Percentiles rank a stretch among this genome's conserved stretches.
Conservation (phyloP, 225 moss, liverwort and hornwort genomes). For the Bryoerythrophyllum caledonicum region DNA sequence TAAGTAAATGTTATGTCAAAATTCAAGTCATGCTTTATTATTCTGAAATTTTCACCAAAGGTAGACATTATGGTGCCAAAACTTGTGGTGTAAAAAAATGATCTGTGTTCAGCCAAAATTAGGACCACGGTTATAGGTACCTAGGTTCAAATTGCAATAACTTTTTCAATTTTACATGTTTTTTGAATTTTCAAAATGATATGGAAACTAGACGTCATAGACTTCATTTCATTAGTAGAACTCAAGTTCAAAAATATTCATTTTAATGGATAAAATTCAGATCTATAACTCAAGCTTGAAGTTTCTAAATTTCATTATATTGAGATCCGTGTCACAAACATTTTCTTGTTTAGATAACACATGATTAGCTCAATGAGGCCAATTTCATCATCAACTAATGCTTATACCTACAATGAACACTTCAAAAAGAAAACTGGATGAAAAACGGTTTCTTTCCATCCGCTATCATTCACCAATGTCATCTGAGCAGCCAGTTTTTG, state of each 20-base stretch:
- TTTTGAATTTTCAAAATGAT: neutral
- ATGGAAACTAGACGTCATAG: neutral
- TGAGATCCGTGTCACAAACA: slow-evolving; percentile 8
- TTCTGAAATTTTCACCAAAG: slow-evolving; percentile 5
- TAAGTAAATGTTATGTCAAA: slow-evolving; percentile 8
- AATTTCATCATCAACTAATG: slow-evolving; percentile 9
- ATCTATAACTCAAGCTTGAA: neutral
- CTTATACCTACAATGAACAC: slow-evolving; percentile 3
- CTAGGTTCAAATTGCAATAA: no score
- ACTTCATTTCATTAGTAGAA: slow-evolving; percentile 15
- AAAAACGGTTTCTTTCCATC: neutral
- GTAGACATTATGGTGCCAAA: slow-evolving; percentile 8
- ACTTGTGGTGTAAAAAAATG: slow-evolving; percentile 14
- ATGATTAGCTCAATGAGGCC: neutral
- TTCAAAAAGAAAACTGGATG: neutral
- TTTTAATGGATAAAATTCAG: neutral
- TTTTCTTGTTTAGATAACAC: slow-evolving; percentile 11
- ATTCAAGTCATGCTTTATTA: neutral
- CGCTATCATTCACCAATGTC: neutral
- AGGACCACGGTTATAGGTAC: slow-evolving; percentile 4
- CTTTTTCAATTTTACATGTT: neutral
- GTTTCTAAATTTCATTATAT: neutral
- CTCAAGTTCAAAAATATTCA: neutral
- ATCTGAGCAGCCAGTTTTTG: neutral
- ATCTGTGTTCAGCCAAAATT: neutral